Percentiles rank a stretch among this genome's conserved stretches.
phyloP scores from a whole-genome alignment of 1,139 yeast genomes.

The Arxiozyma slooffiae region DNA sequence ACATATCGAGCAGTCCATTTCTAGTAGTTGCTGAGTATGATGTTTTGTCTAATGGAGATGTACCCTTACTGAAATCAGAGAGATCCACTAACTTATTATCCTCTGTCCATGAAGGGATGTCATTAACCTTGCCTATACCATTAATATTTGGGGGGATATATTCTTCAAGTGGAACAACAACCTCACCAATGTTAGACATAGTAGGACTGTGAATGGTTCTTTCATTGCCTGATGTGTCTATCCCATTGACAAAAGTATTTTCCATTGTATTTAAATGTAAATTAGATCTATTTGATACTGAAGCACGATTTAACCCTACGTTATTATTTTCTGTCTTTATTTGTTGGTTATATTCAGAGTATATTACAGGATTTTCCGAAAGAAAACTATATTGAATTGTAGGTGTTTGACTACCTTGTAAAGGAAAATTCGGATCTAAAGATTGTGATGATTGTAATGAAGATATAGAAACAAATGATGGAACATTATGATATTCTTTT shows the following conservation, averaged over 20 bases:
- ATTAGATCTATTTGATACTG: slow-evolving; percentile 19
- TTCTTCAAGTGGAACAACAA: slow-evolving; percentile 38
- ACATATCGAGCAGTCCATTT: slow-evolving; percentile 36
- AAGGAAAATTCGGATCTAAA: slow-evolving; percentile 24
- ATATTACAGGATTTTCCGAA: slow-evolving; percentile 6
- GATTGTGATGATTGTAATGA: slow-evolving; percentile 28
- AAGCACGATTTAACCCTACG: slow-evolving; percentile 8
- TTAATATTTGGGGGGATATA: slow-evolving; percentile 31
- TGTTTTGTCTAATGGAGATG: neutral
- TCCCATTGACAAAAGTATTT: slow-evolving; percentile 15
- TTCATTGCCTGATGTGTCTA: slow-evolving; percentile 25
- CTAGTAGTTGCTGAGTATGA: slow-evolving; percentile 1
- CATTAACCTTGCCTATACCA: slow-evolving; percentile 29
- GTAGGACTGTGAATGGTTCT: slow-evolving; percentile 23
- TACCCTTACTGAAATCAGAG: slow-evolving; percentile 5
- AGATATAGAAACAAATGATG: slow-evolving; percentile 24
- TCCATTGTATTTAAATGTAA: slow-evolving; percentile 12
- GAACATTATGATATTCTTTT: slow-evolving; percentile 25
- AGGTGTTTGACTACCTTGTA: slow-evolving; percentile 22
- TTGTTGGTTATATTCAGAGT: slow-evolving; percentile 1
- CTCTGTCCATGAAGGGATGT: slow-evolving; percentile 16
- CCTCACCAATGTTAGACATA: slow-evolving; percentile 37
- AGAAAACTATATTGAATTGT: slow-evolving; percentile 8
- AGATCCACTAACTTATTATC: slow-evolving; percentile 7
- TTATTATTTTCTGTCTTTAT: neutral